Conservation (phyloP, 495 filamentous ascomycete species). For the Astrothelium macrocarpum region DNA sequence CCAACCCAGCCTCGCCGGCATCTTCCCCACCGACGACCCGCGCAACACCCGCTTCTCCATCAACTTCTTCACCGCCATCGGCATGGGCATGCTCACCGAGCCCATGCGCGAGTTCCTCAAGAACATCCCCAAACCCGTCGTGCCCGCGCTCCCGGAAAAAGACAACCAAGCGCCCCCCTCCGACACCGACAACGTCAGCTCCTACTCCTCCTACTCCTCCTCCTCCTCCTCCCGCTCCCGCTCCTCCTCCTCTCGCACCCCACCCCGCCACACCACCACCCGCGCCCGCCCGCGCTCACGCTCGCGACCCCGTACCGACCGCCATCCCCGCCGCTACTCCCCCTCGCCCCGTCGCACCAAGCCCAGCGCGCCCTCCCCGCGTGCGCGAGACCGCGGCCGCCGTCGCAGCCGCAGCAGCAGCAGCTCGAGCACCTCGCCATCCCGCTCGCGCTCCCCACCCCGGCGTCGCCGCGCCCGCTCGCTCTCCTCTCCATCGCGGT, state of each 20-base stretch:
- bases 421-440: conserved; percentile 8
- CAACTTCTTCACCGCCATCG: conserved; percentile 98
- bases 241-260: conserved; percentile 12
- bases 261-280: conserved; percentile 7
- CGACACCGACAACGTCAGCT: conserved; percentile 36
- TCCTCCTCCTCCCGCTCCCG: conserved; percentile 24
- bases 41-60: conserved; percentile 91
- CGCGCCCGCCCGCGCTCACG: conserved; percentile 12
- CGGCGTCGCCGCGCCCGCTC: neutral
- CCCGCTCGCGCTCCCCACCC: conserved; percentile 15
- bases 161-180: too few relatives aligned
- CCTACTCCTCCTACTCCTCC: conserved; percentile 31
- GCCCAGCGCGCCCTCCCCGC: conserved; percentile 11
- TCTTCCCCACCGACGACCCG: conserved; percentile 85
- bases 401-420: conserved; percentile 13
- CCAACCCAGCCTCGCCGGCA: conserved; percentile 66
- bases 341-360: conserved; percentile 13
- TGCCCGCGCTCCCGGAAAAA: conserved; percentile 54
- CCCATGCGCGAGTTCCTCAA: conserved; percentile 86
- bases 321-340: too few relatives aligned
- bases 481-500: neutral
- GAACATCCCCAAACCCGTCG: conserved; percentile 68
- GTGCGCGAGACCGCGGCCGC: too few relatives aligned
- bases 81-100: conserved; percentile 88
- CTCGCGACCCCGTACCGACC: too few relatives aligned